Evolutionary conservation across 1,139 yeast species (phyloP).

Genomic region (Groenewaldozyma auringiensis): DNA sequence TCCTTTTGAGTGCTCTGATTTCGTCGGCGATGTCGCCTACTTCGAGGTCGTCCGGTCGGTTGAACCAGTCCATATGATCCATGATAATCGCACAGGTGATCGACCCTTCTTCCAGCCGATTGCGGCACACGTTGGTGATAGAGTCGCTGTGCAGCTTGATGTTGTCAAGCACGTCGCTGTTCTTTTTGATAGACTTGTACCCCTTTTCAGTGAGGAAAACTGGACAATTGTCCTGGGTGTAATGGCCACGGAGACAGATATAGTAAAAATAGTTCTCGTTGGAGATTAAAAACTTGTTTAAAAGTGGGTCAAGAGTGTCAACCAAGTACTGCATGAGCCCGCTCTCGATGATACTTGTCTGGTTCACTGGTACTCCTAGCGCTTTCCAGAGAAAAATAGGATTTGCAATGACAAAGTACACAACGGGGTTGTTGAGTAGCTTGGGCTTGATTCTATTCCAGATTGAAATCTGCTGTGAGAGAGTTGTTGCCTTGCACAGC

Average conservation of each 20-base stretch:
- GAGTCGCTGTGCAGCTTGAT: constrained; percentile 76
- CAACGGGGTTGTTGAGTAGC: constrained; percentile 54
- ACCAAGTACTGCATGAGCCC: constrained; percentile 57
- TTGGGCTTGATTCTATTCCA: constrained; percentile 65
- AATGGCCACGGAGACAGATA: constrained; percentile 55
- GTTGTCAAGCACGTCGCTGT: constrained; percentile 42
- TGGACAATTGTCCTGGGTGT: constrained; percentile 63
- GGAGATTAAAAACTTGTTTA: constrained; percentile 55
- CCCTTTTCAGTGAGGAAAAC: constrained; percentile 61
- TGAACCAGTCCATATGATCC: constrained; percentile 95
- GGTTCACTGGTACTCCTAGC: constrained; percentile 77
- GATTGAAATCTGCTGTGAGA: constrained; percentile 53
- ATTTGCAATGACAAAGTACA: constrained; percentile 64
- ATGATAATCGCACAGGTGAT: constrained; percentile 72
- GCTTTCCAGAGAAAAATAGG: constrained; percentile 83
- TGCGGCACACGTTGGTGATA: constrained; percentile 58
- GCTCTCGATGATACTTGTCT: constrained; percentile 74
- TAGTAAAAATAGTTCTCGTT: constrained; percentile 74
- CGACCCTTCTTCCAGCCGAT: constrained; percentile 52
- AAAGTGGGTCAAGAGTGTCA: constrained; percentile 72
- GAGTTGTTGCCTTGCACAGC: constrained; percentile 50
- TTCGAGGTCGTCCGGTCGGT: constrained; percentile 26
- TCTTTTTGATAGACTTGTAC: constrained; percentile 40
- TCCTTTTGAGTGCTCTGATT: constrained; percentile 54
- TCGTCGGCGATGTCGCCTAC: constrained; percentile 57